A percentile compares a stretch with the other conserved stretches of the same genome.
These are phyloP conservation scores for Neurospora sublineolata DNA, from an alignment of 495 filamentous ascomycete species.

Conservation along the genomic window DNA sequence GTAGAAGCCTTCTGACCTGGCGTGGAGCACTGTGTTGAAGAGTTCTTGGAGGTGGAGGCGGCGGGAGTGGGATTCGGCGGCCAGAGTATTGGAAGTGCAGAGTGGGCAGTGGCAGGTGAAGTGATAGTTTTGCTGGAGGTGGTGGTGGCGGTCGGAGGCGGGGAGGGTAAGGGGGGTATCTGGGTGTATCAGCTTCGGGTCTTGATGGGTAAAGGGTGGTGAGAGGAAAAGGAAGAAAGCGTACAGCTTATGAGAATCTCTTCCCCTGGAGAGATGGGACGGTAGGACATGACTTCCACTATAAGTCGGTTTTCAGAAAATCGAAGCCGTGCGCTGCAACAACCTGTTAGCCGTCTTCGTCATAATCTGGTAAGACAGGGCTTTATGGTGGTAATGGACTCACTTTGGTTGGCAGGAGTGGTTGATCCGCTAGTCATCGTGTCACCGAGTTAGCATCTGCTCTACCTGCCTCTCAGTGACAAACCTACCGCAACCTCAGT, in stretches of 20 bases:
- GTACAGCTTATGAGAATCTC: constrained; percentile 33
- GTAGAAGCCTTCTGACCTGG: constrained; percentile 21
- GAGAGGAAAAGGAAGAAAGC: neutral
- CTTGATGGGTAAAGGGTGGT: neutral
- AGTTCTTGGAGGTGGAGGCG: constrained; percentile 21
- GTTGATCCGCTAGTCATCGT: constrained; percentile 25
- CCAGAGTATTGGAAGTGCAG: constrained; percentile 13
- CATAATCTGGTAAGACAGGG: neutral
- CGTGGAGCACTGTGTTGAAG: constrained; percentile 20
- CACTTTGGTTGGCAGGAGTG: constrained; percentile 34
- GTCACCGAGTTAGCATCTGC: constrained; percentile 2
- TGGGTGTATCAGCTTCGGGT: neutral
- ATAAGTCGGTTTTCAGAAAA: constrained; percentile 24
- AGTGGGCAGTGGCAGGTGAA: constrained; percentile 31
- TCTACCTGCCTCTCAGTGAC: neutral
- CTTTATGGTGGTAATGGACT: constrained; percentile 3
- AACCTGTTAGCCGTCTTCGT: constrained; percentile 2
- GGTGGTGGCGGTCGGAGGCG: constrained; percentile 14
- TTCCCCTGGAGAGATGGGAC: constrained; percentile 28
- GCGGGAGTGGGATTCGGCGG: constrained; percentile 24
- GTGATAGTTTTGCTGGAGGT: constrained; percentile 23
- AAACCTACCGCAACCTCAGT: constrained; percentile 24
- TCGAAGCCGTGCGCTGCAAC: constrained; percentile 23
- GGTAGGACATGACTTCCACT: constrained; percentile 26
- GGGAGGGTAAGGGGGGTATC: constrained; percentile 23